Conservation (phyloP, 768 basidiomycete species). For the Pisolithus albus region DNA sequence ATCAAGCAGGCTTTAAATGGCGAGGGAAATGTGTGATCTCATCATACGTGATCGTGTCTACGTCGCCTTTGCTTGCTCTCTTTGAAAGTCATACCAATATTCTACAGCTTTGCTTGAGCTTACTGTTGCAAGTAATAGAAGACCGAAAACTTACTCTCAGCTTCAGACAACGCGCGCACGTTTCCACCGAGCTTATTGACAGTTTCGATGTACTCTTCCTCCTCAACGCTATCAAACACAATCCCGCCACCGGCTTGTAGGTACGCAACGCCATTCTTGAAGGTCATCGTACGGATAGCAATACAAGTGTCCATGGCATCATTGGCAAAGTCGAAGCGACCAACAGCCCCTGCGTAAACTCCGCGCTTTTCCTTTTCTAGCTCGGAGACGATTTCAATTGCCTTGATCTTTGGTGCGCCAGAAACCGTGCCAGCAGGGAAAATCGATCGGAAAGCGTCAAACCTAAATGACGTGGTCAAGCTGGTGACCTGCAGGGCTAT, state of each 20-base stretch:
- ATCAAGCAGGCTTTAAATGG: constrained; percentile 21
- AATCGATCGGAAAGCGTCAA: constrained; percentile 97
- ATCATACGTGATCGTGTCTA: constrained; percentile 14
- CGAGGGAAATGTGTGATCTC: constrained; percentile 9
- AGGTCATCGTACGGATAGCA: constrained; percentile 95
- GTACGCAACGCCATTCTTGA: constrained; percentile 88
- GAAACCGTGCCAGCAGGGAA: constrained; percentile 99
- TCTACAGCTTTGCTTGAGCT: constrained; percentile 35
- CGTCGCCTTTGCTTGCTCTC: constrained; percentile 28
- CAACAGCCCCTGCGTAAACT: constrained; percentile 95
- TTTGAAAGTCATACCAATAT: constrained; percentile 66
- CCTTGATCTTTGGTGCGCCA: constrained; percentile 98
- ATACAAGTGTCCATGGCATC: constrained; percentile 99
- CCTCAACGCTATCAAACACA: constrained; percentile 93
- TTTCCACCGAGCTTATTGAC: constrained; percentile 92
- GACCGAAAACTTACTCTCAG: constrained; percentile 64
- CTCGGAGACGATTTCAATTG: constrained; percentile 84
- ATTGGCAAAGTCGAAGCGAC: constrained; percentile 92
- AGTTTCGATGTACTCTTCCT: constrained; percentile 95
- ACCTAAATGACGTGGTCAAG: constrained; percentile 40
- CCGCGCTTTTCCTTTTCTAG: constrained; percentile 87
- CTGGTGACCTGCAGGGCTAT: background rate
- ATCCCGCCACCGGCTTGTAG: constrained; percentile 97
- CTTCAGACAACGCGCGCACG: constrained; percentile 73
- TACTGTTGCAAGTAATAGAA: background rate